Evolutionary conservation across 2,329 filamentous ascomycete species (phyloP).

Genomic region (Ophiocordyceps camponoti-leonardi): DNA sequence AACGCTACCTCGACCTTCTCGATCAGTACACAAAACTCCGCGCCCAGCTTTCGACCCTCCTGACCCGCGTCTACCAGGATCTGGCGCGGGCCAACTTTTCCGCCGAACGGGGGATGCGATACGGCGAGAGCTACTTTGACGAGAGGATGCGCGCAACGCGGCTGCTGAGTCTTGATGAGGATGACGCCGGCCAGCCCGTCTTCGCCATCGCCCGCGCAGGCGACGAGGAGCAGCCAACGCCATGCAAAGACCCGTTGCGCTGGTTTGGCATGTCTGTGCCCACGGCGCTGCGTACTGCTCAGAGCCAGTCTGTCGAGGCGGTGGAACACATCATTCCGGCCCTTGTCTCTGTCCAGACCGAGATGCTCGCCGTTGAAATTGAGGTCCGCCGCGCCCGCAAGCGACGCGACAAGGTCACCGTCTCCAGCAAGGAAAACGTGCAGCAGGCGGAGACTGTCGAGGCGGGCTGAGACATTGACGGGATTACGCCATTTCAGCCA

Average conservation of each 20-base stretch:
- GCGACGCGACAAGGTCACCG: conserved; percentile 30
- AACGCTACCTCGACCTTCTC: conserved; percentile 46
- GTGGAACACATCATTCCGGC: conserved; percentile 40
- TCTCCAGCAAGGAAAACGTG: conserved; percentile 9
- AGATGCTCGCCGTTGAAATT: conserved; percentile 50
- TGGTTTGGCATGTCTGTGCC: conserved; percentile 41
- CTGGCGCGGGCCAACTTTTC: conserved; percentile 64
- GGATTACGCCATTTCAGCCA: neutral
- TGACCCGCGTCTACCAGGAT: conserved; percentile 37
- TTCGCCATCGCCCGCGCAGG: conserved; percentile 6
- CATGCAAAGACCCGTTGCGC: conserved; percentile 25
- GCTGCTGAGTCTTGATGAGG: conserved; percentile 14
- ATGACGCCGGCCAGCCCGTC: conserved; percentile 3
- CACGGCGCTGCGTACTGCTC: conserved; percentile 35
- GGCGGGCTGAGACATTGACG: neutral
- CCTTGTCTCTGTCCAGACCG: conserved; percentile 37
- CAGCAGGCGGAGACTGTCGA: neutral
- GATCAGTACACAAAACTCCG: conserved; percentile 49
- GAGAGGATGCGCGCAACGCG: conserved; percentile 50
- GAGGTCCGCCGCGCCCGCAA: conserved; percentile 47
- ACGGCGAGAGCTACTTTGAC: conserved; percentile 56
- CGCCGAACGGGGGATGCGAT: conserved; percentile 43
- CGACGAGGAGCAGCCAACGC: neutral
- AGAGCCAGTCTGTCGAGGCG: conserved; percentile 35
- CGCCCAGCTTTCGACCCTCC: conserved; percentile 30